Conservation (phyloP, 192 early-diverging fungal species). For the Coemansia sp. region DNA sequence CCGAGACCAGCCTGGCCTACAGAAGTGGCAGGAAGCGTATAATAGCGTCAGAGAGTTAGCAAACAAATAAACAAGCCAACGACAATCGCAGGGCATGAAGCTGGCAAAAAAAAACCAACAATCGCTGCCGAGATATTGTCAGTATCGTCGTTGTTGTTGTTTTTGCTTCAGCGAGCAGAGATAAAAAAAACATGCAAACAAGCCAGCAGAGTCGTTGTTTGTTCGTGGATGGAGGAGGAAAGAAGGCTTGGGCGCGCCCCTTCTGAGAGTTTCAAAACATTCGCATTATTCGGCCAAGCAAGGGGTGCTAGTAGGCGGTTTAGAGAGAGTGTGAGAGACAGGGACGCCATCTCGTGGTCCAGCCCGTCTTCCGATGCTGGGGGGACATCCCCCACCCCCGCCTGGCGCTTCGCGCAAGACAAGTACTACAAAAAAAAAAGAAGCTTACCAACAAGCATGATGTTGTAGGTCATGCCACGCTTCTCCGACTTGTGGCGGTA, state of each 20-base stretch:
- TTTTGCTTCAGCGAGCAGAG: not conserved
- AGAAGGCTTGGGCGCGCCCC: not conserved
- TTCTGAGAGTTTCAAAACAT: not conserved
- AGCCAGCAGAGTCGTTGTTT: conserved; percentile 15
- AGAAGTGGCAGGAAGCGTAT: not conserved
- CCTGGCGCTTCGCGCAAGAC: too few species aligned
- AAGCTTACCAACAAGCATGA: conserved; percentile 94
- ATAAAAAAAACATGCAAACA: not conserved
- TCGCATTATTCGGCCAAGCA: not conserved
- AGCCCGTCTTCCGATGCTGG: too few species aligned
- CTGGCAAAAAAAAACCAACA: conserved; percentile 10
- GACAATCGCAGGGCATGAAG: conserved; percentile 5
- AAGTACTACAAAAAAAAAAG: not conserved
- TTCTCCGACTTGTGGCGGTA: conserved; percentile 92
- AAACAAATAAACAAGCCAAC: conserved; percentile 4
- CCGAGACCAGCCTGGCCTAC: conserved; percentile 93
- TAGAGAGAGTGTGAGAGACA: not conserved
- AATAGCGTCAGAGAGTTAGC: not conserved
- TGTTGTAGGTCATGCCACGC: conserved; percentile 96
- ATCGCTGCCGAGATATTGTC: not conserved
- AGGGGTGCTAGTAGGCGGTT: not conserved
- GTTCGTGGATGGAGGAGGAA: not conserved
- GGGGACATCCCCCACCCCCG: too few species aligned
- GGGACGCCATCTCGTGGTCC: not conserved
- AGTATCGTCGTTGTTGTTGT: not conserved